Base-by-base conservation (phyloP, 148 eudicot species). In the Spergularia marina region DNA sequence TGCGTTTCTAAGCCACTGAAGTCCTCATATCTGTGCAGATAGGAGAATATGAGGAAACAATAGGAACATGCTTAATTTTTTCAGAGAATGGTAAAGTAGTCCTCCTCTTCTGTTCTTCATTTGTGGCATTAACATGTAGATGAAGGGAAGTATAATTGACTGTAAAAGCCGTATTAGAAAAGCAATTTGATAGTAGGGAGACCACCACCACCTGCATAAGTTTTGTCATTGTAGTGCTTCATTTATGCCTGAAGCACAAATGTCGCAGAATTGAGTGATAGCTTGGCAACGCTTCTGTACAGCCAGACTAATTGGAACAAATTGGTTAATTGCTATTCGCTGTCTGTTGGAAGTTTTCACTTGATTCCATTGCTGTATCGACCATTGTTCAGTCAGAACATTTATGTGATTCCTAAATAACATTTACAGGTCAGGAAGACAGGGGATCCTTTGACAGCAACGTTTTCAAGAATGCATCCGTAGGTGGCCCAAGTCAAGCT, bases 21-120 rank as follows among this genome's bases (percentile, higher is more conserved):
- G 39, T 41, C 5, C 34, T 56, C 56, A 53, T 53, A 14, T 11
- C 11, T 60, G 55, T 72, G 81, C 87, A 92, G 96, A 80, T 90
- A 73, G 96, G 96, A 49, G 89, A 87, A 76, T 92, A 92, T 66
- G 90, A 89, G 82, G 98, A 92, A 83, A 92, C 96, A 53, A 75
- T 87, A 49, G 98, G 98, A 76, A 87, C 98, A 66, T 90, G 93
- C 83, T 79, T 92, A 71, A 85, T 89, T 41, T 90, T 92, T 78
- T 85, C 81, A 40, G 97, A 89, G 76, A 84, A 63, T 6, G 91
- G 90, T 87, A 74, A 74, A 81, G 86, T 80, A 56, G 18, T 25
- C 6, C 40, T 51, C 21, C 15, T n/a, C 57, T 40, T 47, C 52
- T 12, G 47, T n/a, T 60, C n/a, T 21, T 7, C 9, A 10, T 71